Percentiles rank a stretch among this genome's conserved stretches.
phyloP scores from a whole-genome alignment of 2,329 filamentous ascomycete genomes.

The Trichophyton mentagrophytes region DNA sequence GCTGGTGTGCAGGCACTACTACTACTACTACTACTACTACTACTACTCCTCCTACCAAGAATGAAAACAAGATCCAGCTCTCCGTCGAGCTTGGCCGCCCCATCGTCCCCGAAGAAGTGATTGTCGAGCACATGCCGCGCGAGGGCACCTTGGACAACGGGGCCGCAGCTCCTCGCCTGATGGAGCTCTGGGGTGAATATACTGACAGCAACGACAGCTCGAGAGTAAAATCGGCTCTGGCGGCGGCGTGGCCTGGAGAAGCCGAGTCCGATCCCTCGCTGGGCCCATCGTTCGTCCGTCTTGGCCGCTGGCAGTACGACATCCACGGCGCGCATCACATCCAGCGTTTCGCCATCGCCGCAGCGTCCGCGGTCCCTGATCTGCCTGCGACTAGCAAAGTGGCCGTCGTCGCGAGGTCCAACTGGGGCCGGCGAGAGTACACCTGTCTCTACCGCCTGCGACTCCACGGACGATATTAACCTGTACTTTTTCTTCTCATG shows the following conservation, averaged over 20 bases:
- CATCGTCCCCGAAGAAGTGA: slow-evolving; percentile 55
- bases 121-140: slow-evolving; percentile 58
- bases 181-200: slow-evolving; percentile 58
- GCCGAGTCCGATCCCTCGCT: slow-evolving; percentile 21
- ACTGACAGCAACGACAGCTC: slow-evolving; percentile 4
- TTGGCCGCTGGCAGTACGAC: slow-evolving; percentile 31
- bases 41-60: too few relatives aligned
- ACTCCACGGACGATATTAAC: slow-evolving; percentile 25
- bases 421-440: slow-evolving; percentile 30
- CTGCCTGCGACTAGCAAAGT: slow-evolving; percentile 26
- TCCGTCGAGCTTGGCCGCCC: slow-evolving; percentile 26
- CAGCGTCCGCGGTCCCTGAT: slow-evolving; percentile 23
- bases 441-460: slow-evolving; percentile 37
- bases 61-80: slow-evolving; percentile 31
- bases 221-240: slow-evolving; percentile 14
- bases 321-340: slow-evolving; percentile 23
- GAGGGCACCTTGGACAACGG: slow-evolving; percentile 48
- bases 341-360: slow-evolving; percentile 30
- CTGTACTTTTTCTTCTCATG: not conserved
- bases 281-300: slow-evolving; percentile 27
- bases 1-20: slow-evolving; percentile 60
- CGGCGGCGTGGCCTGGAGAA: slow-evolving; percentile 20
- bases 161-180: slow-evolving; percentile 46
- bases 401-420: slow-evolving; percentile 31
- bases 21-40: not conserved